A percentile compares a stretch with the other conserved stretches of the same genome.
Evolutionary conservation across 2,329 filamentous ascomycete genomes (phyloP).

Genomic region (Aspergillus aculeatus): DNA sequence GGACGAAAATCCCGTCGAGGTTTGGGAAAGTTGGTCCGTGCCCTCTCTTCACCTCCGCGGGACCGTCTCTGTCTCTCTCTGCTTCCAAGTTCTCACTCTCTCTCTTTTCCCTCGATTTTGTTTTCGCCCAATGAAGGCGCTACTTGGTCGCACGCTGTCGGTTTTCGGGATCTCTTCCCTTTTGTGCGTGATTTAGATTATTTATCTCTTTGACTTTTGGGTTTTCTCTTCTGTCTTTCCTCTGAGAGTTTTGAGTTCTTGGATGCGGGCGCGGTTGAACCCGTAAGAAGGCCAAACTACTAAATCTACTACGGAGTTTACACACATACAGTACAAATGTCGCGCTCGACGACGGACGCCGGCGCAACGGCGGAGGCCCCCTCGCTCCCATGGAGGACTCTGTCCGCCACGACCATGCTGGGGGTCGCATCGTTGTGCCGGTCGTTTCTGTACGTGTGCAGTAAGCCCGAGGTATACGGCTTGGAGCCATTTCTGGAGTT

Average conservation of each 20-base stretch:
- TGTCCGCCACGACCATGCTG: constrained; percentile 73
- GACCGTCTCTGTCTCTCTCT: constrained; percentile 1
- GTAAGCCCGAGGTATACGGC: constrained; percentile 72
- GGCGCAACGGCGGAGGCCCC: constrained; percentile 45
- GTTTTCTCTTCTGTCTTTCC: constrained; percentile 6
- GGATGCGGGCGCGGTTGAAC: constrained; percentile 24
- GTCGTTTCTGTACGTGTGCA: constrained; percentile 72
- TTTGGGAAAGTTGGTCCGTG: constrained; percentile 21
- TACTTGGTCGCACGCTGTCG: constrained; percentile 16
- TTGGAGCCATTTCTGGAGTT: constrained; percentile 72
- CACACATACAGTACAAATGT: constrained; percentile 12
- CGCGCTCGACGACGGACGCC: constrained; percentile 37
- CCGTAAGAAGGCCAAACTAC: constrained; percentile 3
- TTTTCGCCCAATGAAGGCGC: constrained; percentile 18
- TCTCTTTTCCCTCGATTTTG: not conserved
- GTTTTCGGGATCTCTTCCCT: constrained; percentile 7
- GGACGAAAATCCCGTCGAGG: constrained; percentile 23
- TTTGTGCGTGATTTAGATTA: constrained; percentile 1
- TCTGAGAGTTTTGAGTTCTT: constrained; percentile 20
- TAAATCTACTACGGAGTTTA: too few species aligned
- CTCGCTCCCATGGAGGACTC: constrained; percentile 62
- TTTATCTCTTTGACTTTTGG: constrained; percentile 3
- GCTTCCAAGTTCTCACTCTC: not conserved
- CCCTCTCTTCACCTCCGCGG: constrained; percentile 22
- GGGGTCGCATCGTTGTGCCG: constrained; percentile 68